Evolutionary conservation across 495 filamentous ascomycete species (phyloP), one percentile per base, ranked within the genome.

Genomic region (Penicillium angulare): DNA sequence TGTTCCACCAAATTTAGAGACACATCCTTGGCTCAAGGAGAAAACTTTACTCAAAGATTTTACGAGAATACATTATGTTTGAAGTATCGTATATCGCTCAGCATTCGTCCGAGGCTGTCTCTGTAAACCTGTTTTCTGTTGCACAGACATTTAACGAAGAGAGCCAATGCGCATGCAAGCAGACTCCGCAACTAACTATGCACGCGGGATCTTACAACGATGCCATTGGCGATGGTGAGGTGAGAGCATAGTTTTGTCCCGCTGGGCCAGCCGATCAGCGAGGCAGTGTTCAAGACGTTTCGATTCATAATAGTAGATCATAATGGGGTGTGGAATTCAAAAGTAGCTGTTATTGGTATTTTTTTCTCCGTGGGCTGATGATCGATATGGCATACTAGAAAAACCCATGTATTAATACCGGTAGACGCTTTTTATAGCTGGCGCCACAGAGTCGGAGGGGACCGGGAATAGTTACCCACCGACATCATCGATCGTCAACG

Each of bases 401-500:
- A 6, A 13, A 41, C 24, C 5, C 7, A 12, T 5, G 13, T 13
- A 21, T 41, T 24, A 41, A 23, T 41, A 41, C 21, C 24, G 3
- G 38, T 21, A 41, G 21, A 7, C 16, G 38, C 38, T 41, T 41
- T 41, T 41, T 16, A 23, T 41, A 16, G 21, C 12, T 50, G 17
- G 5, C 27, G 27, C 27, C 10, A 18, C 29, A 15, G 39, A 29
- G 31, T 38, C 45, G 52, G 46, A 27, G 39, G 29, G 21, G 26
- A 13, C 39, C 40, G 22, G 33, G 43, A 35, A 48, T 38, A 23
- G 35, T 54, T 33, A 43, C 18, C 56, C 60, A 63, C 60, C 60
- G 60, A 63, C 60, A 63, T 63, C 60, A 63, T 57, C 34, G 57
- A 60, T 63, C 56, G 36, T 15, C 53, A 10, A 49, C 38, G 34